Base-by-base conservation (phyloP, 441 rosid species). In the Populus hybrid region DNA sequence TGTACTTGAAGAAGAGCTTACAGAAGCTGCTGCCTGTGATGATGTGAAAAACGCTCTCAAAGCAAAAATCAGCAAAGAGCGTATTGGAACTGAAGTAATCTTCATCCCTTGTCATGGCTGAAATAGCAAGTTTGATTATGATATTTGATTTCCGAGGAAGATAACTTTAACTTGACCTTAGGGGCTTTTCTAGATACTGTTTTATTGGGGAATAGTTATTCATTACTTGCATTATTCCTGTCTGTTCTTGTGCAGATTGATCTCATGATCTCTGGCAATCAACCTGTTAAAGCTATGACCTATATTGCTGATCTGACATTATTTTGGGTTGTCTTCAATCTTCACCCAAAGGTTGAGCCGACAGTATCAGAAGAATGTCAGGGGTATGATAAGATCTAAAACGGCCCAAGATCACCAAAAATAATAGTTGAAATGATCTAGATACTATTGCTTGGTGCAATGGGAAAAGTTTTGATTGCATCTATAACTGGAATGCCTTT, bases 61-160 rank as follows among this genome's bases (percentile, higher is more conserved):
- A 69, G 89, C 88, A 74, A 95, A 94, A 88, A 85, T 94, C 75
- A 94, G 98, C 85, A 91, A 88, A 87, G 99, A 95, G 88, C 98
- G 98, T 74, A 80, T 95, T 11, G 99, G 99, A 75, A 87, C 85
- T 79, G 99, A 95, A 88, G 99, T 95, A 86, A 46, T 14, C 77
- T 88, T 87, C 65, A 14, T 8, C 79, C 63, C 50, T 74, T 76
- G 63, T 78, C 71, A 4, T 53, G 61, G 59, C 70, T 28, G 71
- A 69, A 63, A 65, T 63, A 70, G 40, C 42, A 26, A 57, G 65
- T 78, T 59, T 75, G 66, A 75, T 66, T 65, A 26, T 77, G 16
- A 71, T 74, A 40, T 80, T 21, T 66, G 66, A 72, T 82, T 30
- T 76, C 20, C 53, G 46, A 26, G 9, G 8, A 28, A 59, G 40